Evolutionary conservation across 75 land plant genomes (phyloP), one percentile per base, ranked within the genome.

Genomic region (Pinus taeda): DNA sequence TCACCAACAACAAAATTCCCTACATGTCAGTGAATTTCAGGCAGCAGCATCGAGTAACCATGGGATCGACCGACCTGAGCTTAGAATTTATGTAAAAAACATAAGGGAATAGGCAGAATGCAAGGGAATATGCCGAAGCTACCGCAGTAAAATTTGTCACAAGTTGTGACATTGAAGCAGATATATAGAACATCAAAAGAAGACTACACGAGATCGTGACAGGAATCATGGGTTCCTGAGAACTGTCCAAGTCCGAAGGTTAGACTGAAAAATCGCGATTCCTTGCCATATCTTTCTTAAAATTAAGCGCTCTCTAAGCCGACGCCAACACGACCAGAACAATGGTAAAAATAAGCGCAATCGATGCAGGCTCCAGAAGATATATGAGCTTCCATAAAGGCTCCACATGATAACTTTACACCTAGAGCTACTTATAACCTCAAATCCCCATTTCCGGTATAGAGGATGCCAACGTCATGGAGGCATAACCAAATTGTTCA

Each of bases 201-300:
- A 96, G 82, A 77, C 93, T 90, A 79, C 88, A 93, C 26, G 97
- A 96, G 70, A 97, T 93, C 49, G 92, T 82, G 49, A 96, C 29
- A 24, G n/a, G 98, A 64, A 96, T 93, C 93, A 96, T 84, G 14
- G 93, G 85, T 6, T 97, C 98, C 81, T 96, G 97, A 11, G 97
- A 93, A 39, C 77, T 83, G 57, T 92, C 94, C 22, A 96, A 78
- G 26, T 93, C 87, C 21, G 98, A 88, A 15, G 94, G 83, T 73
- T 88, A n/a, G n/a, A n/a, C 97, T 6, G 92, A 83, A 20, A 91
- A 83, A 57, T 93, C 97, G 18, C 86, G 88, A 71, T 93, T 91
- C 14, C 90, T 39, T 75, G 90, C 94, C 86, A 86, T 88, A 64
- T 91, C 98, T 62, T 85, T 91, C 65, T 93, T 94, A 80, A 88